Evolutionary conservation across 1,284 basidiomycete genomes (phyloP).

Genomic region (Ganoderma multipileum): DNA sequence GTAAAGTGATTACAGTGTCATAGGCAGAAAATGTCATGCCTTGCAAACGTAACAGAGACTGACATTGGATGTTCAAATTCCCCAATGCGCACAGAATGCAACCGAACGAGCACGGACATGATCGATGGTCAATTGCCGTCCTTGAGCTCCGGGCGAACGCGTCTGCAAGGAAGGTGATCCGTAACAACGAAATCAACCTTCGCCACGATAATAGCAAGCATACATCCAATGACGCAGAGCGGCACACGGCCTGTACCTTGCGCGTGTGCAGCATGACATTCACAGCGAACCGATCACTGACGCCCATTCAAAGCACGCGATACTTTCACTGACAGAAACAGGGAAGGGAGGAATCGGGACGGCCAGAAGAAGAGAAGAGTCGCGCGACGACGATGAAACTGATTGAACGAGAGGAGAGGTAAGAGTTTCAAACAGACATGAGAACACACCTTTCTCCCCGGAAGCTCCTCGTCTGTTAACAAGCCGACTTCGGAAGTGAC

Average conservation of each 20-base stretch:
- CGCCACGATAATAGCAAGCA: background rate
- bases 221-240: background rate
- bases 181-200: background rate
- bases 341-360: background rate
- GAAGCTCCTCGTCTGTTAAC: slow-evolving; percentile 58
- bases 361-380: background rate
- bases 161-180: background rate
- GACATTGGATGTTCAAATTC: background rate
- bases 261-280: background rate
- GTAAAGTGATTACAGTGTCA: background rate
- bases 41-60: background rate
- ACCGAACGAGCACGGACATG: background rate
- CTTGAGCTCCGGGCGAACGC: background rate
- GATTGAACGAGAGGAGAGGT: slow-evolving; percentile 32
- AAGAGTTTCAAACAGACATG: background rate
- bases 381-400: background rate
- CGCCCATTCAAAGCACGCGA: background rate
- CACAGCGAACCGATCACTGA: background rate
- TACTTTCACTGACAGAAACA: background rate
- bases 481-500: slow-evolving; percentile 68
- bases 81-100: background rate
- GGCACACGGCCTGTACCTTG: background rate
- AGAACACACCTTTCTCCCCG: slow-evolving; percentile 44
- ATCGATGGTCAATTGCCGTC: background rate
- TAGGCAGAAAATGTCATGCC: background rate